phyloP scores from a whole-genome alignment of 2,329 filamentous ascomycete genomes.

The Beauveria sp. region DNA sequence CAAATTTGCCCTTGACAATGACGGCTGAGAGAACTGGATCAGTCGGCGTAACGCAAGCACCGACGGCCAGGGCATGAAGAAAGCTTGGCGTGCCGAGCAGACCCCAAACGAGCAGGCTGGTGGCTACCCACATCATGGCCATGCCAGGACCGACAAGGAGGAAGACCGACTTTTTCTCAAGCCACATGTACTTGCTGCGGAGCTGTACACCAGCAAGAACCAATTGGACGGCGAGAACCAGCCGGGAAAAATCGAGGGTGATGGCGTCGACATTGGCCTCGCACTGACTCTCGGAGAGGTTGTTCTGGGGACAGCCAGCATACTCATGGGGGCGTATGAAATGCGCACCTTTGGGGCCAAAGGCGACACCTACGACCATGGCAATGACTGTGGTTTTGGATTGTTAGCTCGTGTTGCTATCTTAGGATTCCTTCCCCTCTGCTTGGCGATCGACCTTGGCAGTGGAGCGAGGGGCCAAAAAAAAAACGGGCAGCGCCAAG shows the following conservation, averaged over 20 bases:
- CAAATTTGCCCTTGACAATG: slow-evolving; percentile 90
- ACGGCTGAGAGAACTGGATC: slow-evolving; percentile 83
- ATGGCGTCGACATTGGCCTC: slow-evolving; percentile 56
- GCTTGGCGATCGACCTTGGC: neutral
- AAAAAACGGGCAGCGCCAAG: neutral
- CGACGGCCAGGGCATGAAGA: slow-evolving; percentile 71
- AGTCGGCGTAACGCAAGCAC: slow-evolving; percentile 84
- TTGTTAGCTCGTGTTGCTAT: neutral
- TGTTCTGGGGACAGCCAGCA: slow-evolving; percentile 35
- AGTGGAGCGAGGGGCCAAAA: neutral
- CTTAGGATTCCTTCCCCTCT: neutral
- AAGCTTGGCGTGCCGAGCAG: slow-evolving; percentile 65
- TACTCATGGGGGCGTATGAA: slow-evolving; percentile 71
- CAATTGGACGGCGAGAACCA: slow-evolving; percentile 85
- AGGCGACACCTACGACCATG: slow-evolving; percentile 66
- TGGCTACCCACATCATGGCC: slow-evolving; percentile 78
- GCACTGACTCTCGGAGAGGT: slow-evolving; percentile 22
- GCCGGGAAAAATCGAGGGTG: slow-evolving; percentile 75
- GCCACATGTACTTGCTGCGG: slow-evolving; percentile 70
- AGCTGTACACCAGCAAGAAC: slow-evolving; percentile 84
- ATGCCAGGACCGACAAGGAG: slow-evolving; percentile 78
- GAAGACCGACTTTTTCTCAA: slow-evolving; percentile 68
- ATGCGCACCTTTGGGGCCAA: slow-evolving; percentile 71
- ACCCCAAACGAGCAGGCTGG: slow-evolving; percentile 70
- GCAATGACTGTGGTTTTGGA: slow-evolving; percentile 59